Base-by-base conservation (phyloP, 2,329 filamentous ascomycete genomes). In the Colletotrichum higginsianum region DNA sequence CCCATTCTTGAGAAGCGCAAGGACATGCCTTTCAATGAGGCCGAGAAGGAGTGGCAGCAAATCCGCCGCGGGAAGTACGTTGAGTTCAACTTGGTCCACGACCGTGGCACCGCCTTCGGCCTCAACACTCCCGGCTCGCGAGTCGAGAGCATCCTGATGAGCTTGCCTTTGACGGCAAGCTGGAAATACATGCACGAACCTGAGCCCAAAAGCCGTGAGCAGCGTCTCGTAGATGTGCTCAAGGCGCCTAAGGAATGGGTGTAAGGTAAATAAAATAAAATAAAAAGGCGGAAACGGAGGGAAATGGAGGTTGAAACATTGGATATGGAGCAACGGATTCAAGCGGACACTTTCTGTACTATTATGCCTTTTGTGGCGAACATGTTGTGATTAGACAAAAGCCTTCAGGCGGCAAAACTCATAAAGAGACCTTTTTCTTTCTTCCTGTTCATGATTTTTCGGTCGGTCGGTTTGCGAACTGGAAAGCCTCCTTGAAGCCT, bases 111-210 rank as follows among this genome's bases (percentile, higher is more conserved):
- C 2, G 92, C 93, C 9, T 99, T 99, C 82, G 96, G 96, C 1
- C 85, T 99, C 74, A 96, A 96, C 79, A 98, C 96, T 0, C 96
- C 96, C 0, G 94, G 94, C 52, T 93, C 95, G 7, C 89, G 96
- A 73, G 91, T 99, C 3, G 96, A 99, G 87, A 98, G 95, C 81
- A 99, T 99, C 70, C 84, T 99, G 75, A 98, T 99, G 95, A 98
- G 94, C 83, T 84, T 99, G 80, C 96, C 96, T 7, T 86, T 97
- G 75, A 98, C 96, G 16, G 96, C 96, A 30, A 90, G 91, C 77
- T 99, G 96, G 96, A 91, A 93, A 79, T 99, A 99, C 82, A 98
- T 98, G 95, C 93, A 98, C 82, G 89, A 92, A 80, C 93, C 94
- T 0, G 91, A 92, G 78, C 91, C 91, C 75, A 91, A 91, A 71